A percentile compares a stretch with the other conserved stretches of the same genome.
These are phyloP conservation scores for Oryza coarctata DNA, from an alignment of 176 grass and related monocot genomes.

Conservation along the genomic window DNA sequence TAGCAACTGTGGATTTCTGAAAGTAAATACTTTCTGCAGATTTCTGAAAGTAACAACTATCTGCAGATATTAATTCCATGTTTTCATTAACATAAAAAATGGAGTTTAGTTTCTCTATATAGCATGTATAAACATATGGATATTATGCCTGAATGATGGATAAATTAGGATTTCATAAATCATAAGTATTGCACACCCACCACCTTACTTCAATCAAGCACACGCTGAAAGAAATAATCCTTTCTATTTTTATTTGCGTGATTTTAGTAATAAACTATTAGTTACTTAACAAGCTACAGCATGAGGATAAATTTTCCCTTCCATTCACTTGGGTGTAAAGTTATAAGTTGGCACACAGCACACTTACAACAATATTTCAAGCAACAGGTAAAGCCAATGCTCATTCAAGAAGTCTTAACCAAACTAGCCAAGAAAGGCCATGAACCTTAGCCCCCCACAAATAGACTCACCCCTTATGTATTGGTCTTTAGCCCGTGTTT, in stretches of 20 bases:
- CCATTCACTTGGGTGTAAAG: constrained; percentile 11
- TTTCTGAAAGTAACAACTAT: not conserved
- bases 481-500: too few species aligned
- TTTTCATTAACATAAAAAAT: not conserved
- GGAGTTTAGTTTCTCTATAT: not conserved
- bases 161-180: not conserved
- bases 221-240: not conserved
- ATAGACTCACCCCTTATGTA: too few species aligned
- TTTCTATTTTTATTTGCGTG: not conserved
- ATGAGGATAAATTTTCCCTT: not conserved
- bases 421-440: too few species aligned
- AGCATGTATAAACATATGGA: not conserved
- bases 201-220: not conserved
- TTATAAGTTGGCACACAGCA: not conserved
- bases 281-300: constrained; percentile 4
- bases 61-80: constrained; percentile 13
- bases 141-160: not conserved
- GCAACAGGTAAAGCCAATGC: not conserved
- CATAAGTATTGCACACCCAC: not conserved
- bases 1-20: not conserved
- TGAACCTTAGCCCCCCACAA: too few species aligned
- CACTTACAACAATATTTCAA: constrained; percentile 4
- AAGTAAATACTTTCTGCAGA: not conserved
- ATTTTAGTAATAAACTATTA: not conserved
- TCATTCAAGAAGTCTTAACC: too few species aligned